These are phyloP conservation scores for Penicillium brevicompactum DNA, from an alignment of 2,329 filamentous ascomycete genomes.

Conservation along the genomic window DNA sequence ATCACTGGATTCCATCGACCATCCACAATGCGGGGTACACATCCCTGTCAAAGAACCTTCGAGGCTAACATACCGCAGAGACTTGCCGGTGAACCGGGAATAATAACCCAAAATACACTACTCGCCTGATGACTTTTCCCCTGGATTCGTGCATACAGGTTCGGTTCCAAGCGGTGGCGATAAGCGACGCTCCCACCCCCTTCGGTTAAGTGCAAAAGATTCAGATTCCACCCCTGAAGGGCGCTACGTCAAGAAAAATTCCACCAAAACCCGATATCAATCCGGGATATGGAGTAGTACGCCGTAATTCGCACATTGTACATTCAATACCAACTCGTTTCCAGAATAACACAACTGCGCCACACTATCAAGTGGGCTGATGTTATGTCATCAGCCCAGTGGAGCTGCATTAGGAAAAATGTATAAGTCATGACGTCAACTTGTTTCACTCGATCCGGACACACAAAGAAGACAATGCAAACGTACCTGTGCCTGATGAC, in stretches of 20 bases:
- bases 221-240: not conserved
- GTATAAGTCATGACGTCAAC: constrained; percentile 26
- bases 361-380: constrained; percentile 21
- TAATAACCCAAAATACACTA: not conserved
- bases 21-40: constrained; percentile 19
- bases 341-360: constrained; percentile 14
- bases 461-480: constrained; percentile 1
- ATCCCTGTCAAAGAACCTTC: not conserved
- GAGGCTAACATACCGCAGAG: not conserved
- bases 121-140: not conserved
- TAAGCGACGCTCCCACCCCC: not conserved
- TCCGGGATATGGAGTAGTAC: too few relatives aligned
- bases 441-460: constrained; percentile 19
- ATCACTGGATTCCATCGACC: not conserved
- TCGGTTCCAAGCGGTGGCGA: not conserved
- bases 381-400: constrained; percentile 16
- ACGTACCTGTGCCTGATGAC: constrained; percentile 14
- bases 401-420: constrained; percentile 13
- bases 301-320: not conserved
- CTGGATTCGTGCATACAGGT: not conserved
- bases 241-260: not conserved
- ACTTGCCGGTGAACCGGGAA: not conserved
- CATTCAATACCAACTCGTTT: not conserved
- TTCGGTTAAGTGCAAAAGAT: not conserved
- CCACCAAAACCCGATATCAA: not conserved